Base-by-base conservation (phyloP, 2,329 filamentous ascomycete genomes). In the Colletotrichum chrysophilum region DNA sequence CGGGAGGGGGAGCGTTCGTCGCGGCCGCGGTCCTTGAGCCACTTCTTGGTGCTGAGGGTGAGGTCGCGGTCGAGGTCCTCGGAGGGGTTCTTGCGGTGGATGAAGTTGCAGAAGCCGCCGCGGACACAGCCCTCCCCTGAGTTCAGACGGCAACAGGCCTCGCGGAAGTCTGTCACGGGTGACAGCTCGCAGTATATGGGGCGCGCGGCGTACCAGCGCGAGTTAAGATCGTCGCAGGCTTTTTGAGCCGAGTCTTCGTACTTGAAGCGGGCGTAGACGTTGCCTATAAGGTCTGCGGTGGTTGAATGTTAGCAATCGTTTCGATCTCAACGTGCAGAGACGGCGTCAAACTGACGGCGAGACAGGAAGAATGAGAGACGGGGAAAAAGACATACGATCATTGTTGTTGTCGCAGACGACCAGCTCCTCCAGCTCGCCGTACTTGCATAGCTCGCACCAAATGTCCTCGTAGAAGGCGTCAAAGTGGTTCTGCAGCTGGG, bases 341-440 rank as follows among this genome's bases (percentile, higher is more conserved):
- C 43, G n/a, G 43, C n/a, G n/a, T 21, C 43, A 13, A n/a, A 13
- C 16, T 64, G 13, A 13, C 38, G 32, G 67, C 24, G 21, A 62
- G 70, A 74, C 87, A 10, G 24, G 12, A 16, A 52, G 48, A 30
- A 58, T 56, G 21, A 32, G 18, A 24, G 12, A 28, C 4, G 13
- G 14, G 30, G 8, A 26, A 13, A 18, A 16, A 38, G 65, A 91
- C 93, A 80, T 85, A 95, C 93, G 96, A 84, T 99, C 97, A 87
- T 99, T 99, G 87, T 98, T 98, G 87, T 99, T 99, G 88, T 99
- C 97, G 87, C 97, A 99, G 4, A 99, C 96, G 14, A 99, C 97
- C 14, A 99, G 92, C 88, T 99, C 97, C 87, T 99, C 97, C 43
- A 98, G 90, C 87, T 98, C 95, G 80, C 97, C 97, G 85, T 97